Evolutionary conservation across 306 rosid species (phyloP).

Genomic region (Crataegus laevigata): DNA sequence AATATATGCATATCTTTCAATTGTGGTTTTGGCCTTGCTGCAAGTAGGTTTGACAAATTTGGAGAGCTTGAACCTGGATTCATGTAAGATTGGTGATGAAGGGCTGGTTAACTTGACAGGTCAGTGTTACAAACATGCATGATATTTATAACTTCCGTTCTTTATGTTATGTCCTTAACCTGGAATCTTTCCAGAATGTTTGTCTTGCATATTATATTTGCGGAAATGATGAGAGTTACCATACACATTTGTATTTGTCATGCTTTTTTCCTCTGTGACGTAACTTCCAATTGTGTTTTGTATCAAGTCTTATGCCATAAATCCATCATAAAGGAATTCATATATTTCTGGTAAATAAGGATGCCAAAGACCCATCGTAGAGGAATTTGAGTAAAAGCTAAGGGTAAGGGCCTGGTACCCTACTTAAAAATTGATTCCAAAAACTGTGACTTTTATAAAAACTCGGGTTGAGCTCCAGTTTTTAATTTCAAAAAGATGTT

Average conservation of each 20-base stretch:
- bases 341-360: neutral
- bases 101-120: conserved; percentile 79
- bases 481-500: no score
- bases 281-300: neutral
- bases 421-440: no score
- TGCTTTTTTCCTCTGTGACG: neutral
- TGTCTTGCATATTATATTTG: neutral
- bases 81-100: conserved; percentile 72
- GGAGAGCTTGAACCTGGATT: conserved; percentile 90
- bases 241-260: neutral
- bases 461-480: no score
- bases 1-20: neutral
- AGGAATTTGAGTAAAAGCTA: neutral
- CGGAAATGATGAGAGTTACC: neutral
- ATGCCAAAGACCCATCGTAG: neutral
- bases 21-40: conserved; percentile 1
- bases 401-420: no score
- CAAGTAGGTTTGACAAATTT: conserved; percentile 61
- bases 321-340: neutral
- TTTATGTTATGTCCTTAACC: neutral
- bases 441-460: no score
- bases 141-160: neutral
- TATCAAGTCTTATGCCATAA: neutral
- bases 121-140: conserved; percentile 26
- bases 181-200: neutral